These are phyloP conservation scores for Colletotrichum karsti DNA, from an alignment of 2,329 filamentous ascomycete genomes.

Conservation along the genomic window DNA sequence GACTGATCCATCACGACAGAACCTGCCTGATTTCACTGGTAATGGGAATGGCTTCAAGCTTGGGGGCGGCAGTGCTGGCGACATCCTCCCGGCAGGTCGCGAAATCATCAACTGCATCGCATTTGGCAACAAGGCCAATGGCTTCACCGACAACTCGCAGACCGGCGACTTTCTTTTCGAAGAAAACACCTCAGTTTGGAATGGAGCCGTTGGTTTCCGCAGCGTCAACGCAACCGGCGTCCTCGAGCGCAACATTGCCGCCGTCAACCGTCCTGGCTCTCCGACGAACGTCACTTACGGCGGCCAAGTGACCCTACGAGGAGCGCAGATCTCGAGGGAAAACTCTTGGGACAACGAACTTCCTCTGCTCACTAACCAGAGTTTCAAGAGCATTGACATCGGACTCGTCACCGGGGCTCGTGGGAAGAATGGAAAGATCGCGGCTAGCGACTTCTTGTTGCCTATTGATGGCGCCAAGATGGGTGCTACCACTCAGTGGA, in stretches of 20 bases:
- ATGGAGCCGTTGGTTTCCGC: constrained; percentile 18
- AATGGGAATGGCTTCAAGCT: constrained; percentile 61
- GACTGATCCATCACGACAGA: not conserved
- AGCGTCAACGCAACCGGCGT: constrained; percentile 21
- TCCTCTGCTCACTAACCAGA: not conserved
- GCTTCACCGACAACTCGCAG: constrained; percentile 50
- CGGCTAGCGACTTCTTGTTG: constrained; percentile 22
- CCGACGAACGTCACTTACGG: constrained; percentile 9
- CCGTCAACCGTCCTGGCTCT: constrained; percentile 7
- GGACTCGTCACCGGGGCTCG: constrained; percentile 13
- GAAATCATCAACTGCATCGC: constrained; percentile 53
- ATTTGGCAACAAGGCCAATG: constrained; percentile 51
- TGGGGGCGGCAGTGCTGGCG: constrained; percentile 44
- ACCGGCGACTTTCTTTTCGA: constrained; percentile 15
- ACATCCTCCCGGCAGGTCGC: constrained; percentile 48
- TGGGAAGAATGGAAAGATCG: constrained; percentile 23
- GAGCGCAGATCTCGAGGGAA: constrained; percentile 1
- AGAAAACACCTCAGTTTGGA: constrained; percentile 17
- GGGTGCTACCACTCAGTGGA: constrained; percentile 25
- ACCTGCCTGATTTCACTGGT: constrained; percentile 38
- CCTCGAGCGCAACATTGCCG: constrained; percentile 25
- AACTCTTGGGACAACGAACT: constrained; percentile 21
- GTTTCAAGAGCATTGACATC: constrained; percentile 23
- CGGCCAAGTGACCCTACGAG: constrained; percentile 13
- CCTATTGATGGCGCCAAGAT: constrained; percentile 11